Percentiles rank a stretch among this genome's conserved stretches.
Evolutionary conservation across 352 stramenopile species (phyloP).

Genomic region (Phytophthora citricola): DNA sequence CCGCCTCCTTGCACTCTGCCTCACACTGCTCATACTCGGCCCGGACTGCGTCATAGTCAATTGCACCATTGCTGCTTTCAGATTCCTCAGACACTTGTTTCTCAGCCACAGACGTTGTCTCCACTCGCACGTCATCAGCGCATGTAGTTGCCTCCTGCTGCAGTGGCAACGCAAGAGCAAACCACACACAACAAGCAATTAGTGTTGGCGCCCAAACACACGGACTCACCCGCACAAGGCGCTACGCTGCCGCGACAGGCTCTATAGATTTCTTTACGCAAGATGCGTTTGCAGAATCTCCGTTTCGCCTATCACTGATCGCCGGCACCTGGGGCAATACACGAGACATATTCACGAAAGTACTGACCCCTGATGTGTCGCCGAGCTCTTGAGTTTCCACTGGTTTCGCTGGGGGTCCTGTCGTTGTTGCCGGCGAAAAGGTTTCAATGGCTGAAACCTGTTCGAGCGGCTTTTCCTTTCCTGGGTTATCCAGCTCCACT

Average conservation of each 20-base stretch:
- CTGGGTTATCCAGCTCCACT: conserved; percentile 2
- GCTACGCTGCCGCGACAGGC: conserved; percentile 31
- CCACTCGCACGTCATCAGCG: background rate
- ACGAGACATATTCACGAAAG: conserved; percentile 30
- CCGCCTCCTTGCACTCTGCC: conserved; percentile 34
- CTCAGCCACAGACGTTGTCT: conserved; percentile 3
- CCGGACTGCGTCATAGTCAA: conserved; percentile 37
- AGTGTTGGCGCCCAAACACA: conserved; percentile 31
- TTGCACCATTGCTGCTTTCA: background rate
- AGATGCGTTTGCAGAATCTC: conserved; percentile 31
- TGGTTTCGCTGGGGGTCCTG: conserved; percentile 6
- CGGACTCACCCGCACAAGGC: conserved; percentile 36
- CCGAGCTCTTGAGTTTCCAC: conserved; percentile 12
- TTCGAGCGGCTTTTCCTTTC: conserved; percentile 6
- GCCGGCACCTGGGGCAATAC: conserved; percentile 26
- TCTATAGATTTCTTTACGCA: conserved; percentile 50
- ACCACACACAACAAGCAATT: conserved; percentile 42
- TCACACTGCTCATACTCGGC: conserved; percentile 41
- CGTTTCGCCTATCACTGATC: conserved; percentile 35
- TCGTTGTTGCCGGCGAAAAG: background rate
- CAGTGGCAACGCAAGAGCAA: conserved; percentile 21
- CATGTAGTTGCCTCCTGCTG: conserved; percentile 22
- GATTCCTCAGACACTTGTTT: background rate
- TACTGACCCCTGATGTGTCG: conserved; percentile 44
- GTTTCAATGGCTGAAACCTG: background rate